These are phyloP conservation scores for Diaporthe destruens DNA, from an alignment of 2,329 filamentous ascomycete species.

Conservation along the genomic window DNA sequence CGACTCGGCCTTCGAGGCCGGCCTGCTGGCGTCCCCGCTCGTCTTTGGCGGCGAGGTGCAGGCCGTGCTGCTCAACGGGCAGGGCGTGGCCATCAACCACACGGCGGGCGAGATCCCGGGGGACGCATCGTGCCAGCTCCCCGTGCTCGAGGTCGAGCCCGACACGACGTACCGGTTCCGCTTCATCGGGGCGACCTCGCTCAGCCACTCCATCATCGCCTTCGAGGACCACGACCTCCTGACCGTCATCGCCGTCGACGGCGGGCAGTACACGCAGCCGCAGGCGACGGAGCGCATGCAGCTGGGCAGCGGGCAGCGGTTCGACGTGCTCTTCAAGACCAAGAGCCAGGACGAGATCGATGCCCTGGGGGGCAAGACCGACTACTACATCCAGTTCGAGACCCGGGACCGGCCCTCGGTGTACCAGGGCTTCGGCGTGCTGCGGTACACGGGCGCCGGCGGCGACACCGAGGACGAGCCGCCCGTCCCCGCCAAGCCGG, in stretches of 20 bases:
- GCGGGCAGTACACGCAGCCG: slow-evolving; percentile 65
- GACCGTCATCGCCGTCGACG: slow-evolving; percentile 72
- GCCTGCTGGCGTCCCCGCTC: slow-evolving; percentile 63
- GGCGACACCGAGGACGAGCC: slow-evolving; percentile 37
- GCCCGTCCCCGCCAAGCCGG: slow-evolving; percentile 46
- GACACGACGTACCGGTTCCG: slow-evolving; percentile 72
- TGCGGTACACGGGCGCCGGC: slow-evolving; percentile 55
- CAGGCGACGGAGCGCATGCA: slow-evolving; percentile 63
- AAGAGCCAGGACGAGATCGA: slow-evolving; percentile 62
- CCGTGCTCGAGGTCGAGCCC: slow-evolving; percentile 70
- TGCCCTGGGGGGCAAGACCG: slow-evolving; percentile 49
- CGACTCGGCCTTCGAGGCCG: slow-evolving; percentile 64
- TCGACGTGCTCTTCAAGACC: slow-evolving; percentile 66
- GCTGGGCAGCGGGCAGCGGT: slow-evolving; percentile 70
- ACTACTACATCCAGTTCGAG: slow-evolving; percentile 59
- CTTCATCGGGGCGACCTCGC: slow-evolving; percentile 68
- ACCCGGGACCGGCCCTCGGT: slow-evolving; percentile 62
- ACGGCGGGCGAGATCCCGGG: slow-evolving; percentile 46
- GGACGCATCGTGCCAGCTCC: slow-evolving; percentile 56
- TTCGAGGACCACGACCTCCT: slow-evolving; percentile 69
- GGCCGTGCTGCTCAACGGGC: slow-evolving; percentile 69
- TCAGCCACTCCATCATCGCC: slow-evolving; percentile 66
- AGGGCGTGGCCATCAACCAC: slow-evolving; percentile 57
- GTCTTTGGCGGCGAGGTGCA: slow-evolving; percentile 70
- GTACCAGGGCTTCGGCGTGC: slow-evolving; percentile 61